Evolutionary conservation across 2,329 filamentous ascomycete species (phyloP).

Genomic region (Neonectria punicea): DNA sequence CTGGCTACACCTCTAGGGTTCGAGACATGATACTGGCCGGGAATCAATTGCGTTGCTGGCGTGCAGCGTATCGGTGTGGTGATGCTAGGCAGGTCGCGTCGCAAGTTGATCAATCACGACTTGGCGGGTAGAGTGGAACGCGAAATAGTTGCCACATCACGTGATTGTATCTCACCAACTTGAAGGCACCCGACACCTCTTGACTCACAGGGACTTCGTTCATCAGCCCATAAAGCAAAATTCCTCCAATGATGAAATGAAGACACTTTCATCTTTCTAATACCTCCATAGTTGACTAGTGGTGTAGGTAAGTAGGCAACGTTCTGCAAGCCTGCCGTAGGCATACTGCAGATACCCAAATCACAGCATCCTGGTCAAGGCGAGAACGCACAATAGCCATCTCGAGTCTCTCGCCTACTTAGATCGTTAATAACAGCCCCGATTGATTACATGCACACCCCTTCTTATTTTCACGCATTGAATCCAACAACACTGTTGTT

Average conservation of each 20-base stretch:
- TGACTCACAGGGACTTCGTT: neutral
- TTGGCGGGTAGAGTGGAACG: constrained; percentile 31
- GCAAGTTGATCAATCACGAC: constrained; percentile 15
- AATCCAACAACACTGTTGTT: neutral
- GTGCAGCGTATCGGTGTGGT: neutral
- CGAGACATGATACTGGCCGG: constrained; percentile 2
- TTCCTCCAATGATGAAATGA: neutral
- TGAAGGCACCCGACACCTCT: too few relatives aligned
- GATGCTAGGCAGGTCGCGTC: constrained; percentile 19
- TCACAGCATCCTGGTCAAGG: neutral
- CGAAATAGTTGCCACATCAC: constrained; percentile 47
- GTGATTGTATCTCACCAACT: constrained; percentile 19
- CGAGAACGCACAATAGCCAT: neutral
- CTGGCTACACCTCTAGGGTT: neutral
- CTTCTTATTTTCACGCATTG: neutral
- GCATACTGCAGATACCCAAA: neutral
- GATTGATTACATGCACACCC: neutral
- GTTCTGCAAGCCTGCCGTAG: neutral
- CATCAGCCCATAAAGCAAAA: neutral
- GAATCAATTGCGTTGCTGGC: neutral
- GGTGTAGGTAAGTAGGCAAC: neutral
- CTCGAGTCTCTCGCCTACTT: neutral
- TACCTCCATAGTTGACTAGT: neutral
- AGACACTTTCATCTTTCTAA: neutral
- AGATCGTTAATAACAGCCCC: neutral